These are phyloP conservation scores for Gossypium aridum DNA, from an alignment of 441 rosid genomes.

Conservation along the genomic window DNA sequence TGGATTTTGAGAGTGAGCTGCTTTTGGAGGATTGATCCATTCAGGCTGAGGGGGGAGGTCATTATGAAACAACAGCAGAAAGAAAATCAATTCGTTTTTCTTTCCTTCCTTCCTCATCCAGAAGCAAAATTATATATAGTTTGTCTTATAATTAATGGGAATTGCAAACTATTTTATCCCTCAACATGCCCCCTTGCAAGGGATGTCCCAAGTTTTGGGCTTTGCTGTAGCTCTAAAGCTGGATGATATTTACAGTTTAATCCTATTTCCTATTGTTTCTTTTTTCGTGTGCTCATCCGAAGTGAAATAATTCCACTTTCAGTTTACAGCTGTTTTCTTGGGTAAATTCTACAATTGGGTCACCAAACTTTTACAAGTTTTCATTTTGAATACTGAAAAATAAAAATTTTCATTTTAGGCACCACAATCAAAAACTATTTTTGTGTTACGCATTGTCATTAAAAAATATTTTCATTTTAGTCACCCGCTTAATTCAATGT, in stretches of 20 bases:
- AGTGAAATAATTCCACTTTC: neutral
- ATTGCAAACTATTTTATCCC: neutral
- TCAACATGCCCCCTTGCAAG: neutral
- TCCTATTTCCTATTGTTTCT: neutral
- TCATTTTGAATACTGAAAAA: too few species aligned
- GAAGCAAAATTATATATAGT: neutral
- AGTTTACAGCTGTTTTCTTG: neutral
- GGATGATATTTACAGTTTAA: neutral
- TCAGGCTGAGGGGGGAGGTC: neutral
- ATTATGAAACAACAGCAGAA: neutral
- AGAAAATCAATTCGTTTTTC: neutral
- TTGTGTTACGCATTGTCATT: too few species aligned
- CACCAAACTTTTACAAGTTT: too few species aligned
- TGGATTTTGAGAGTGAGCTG: conserved; percentile 20
- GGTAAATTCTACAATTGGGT: too few species aligned
- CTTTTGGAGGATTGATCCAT: neutral
- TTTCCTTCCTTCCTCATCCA: neutral
- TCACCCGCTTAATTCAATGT: too few species aligned
- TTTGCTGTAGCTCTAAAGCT: neutral
- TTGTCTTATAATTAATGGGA: neutral
- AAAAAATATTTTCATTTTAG: too few species aligned
- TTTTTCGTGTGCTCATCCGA: neutral
- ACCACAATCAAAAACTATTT: too few species aligned
- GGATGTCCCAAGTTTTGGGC: neutral
- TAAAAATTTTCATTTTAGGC: too few species aligned